Conservation (phyloP, 225 moss, liverwort and hornwort species). For the Polytrichum formosum region DNA sequence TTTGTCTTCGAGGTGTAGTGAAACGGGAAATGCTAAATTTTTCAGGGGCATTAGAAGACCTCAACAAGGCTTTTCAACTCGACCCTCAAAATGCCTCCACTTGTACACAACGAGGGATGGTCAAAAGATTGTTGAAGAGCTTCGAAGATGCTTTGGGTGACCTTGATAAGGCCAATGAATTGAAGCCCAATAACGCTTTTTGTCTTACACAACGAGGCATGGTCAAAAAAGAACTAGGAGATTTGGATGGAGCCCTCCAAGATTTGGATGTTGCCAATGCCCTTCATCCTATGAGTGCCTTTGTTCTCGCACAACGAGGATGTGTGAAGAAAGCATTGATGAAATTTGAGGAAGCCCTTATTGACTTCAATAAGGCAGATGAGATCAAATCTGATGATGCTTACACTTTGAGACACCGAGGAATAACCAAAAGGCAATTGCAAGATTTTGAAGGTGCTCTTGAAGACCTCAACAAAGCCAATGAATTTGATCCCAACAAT, state of each 20-base stretch:
- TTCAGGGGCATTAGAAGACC: not conserved
- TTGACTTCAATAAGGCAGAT: constrained; percentile 7
- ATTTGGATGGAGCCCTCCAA: not conserved
- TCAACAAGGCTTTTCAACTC: not conserved
- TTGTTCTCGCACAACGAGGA: constrained; percentile 2
- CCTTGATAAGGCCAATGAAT: not conserved
- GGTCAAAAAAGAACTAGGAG: constrained; percentile 1
- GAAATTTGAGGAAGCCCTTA: not conserved
- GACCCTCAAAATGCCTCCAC: not conserved
- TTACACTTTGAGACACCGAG: constrained; percentile 1
- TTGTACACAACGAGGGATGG: not conserved
- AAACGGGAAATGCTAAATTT: not conserved
- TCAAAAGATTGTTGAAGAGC: not conserved
- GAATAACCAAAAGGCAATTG: constrained; percentile 9
- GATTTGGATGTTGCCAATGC: not conserved
- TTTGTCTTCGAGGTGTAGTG: not conserved
- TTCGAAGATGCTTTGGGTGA: not conserved
- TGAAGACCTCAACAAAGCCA: constrained; percentile 8
- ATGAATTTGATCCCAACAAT: not conserved
- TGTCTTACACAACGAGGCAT: not conserved
- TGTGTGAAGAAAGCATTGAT: not conserved
- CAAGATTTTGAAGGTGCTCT: constrained; percentile 8
- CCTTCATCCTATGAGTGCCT: not conserved
- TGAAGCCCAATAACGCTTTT: not conserved
- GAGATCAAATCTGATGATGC: not conserved